Evolutionary conservation across 345 rosid genomes (phyloP).

Genomic region (Citrus cavaleriei): DNA sequence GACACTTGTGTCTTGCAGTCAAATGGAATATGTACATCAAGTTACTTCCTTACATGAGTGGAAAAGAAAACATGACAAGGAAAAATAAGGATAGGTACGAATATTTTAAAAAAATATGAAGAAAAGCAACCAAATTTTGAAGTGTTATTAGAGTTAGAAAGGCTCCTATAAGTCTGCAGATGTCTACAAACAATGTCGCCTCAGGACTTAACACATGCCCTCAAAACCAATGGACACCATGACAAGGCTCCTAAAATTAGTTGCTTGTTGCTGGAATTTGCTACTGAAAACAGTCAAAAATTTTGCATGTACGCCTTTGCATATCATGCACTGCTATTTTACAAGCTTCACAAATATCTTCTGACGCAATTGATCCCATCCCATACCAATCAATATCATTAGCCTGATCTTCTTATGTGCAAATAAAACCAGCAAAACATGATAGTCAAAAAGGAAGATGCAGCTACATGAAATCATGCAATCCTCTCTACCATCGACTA

Average conservation of each 20-base stretch:
- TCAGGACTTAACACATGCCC: constrained; percentile 17
- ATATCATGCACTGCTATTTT: constrained; percentile 32
- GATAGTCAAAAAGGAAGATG: constrained; percentile 32
- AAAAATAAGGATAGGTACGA: neutral
- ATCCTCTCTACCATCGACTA: constrained; percentile 6
- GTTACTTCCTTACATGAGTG: constrained; percentile 16
- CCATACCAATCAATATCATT: constrained; percentile 9
- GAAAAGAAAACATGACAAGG: neutral
- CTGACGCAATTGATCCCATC: neutral
- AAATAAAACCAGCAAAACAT: constrained; percentile 19
- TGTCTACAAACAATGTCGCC: constrained; percentile 23
- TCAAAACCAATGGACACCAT: constrained; percentile 21
- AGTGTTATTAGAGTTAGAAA: constrained; percentile 45
- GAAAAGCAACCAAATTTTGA: constrained; percentile 22
- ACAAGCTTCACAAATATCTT: constrained; percentile 16
- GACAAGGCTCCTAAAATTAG: constrained; percentile 34
- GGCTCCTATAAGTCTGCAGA: constrained; percentile 43
- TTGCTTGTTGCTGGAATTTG: constrained; percentile 35
- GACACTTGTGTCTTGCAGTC: constrained; percentile 37
- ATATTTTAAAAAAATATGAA: neutral
- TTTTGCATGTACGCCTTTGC: constrained; percentile 45
- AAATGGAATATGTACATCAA: constrained; percentile 35
- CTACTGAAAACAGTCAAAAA: constrained; percentile 44
- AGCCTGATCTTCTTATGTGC: constrained; percentile 12
- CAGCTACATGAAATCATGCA: constrained; percentile 12